Evolutionary conservation across 2,329 filamentous ascomycete genomes (phyloP), one percentile per base, ranked within the genome.

Genomic region (Hypoxylon rubiginosum): DNA sequence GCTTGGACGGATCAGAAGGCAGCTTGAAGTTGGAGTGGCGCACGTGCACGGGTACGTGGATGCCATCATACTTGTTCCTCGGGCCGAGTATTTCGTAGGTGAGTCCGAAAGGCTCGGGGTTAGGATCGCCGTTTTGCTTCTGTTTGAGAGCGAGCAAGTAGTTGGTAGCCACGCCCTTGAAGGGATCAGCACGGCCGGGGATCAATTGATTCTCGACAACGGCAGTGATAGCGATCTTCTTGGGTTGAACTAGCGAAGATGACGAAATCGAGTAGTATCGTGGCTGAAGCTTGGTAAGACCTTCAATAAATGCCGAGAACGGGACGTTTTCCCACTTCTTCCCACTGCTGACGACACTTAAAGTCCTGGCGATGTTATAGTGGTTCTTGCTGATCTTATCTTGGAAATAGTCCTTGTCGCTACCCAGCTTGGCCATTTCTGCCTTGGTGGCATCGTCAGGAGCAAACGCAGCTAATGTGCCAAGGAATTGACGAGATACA

Each of bases 191-290:
- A 52, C 93, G 90, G 71, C 92, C 92, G 19, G 93, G 90, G 70
- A 97, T 87, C 64, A 88, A 82, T 72, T 94, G 87, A 11, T 91
- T 93, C 79, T 98, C 96, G 64, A 99, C 95, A 43, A 98, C 91
- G 62, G 95, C 95, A 15, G 96, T 99, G 75, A 99, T 92, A 66
- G 96, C 93, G 71, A 99, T 94, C 83, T 94, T 95, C 81, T 97
- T 91, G 78, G 96, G 94, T 78, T 99, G 94, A 15, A 97, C 94
- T 8, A 94, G 80, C 6, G 96, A 97, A 0, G 96, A 98, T 0
- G 97, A 99, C 1, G 96, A 99, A 79, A 99, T 99, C 53, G 97
- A 99, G 84, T 99, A 99, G 86, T 98, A 99, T 53, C 96, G 93
- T 41, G 96, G 95, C 80, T 99, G 96, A 62, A 99, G 89, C 85